Percentiles rank a stretch among this genome's conserved stretches.
These are phyloP conservation scores for Zygoascus hellenicus DNA, from an alignment of 1,139 yeast genomes.

Conservation along the genomic window DNA sequence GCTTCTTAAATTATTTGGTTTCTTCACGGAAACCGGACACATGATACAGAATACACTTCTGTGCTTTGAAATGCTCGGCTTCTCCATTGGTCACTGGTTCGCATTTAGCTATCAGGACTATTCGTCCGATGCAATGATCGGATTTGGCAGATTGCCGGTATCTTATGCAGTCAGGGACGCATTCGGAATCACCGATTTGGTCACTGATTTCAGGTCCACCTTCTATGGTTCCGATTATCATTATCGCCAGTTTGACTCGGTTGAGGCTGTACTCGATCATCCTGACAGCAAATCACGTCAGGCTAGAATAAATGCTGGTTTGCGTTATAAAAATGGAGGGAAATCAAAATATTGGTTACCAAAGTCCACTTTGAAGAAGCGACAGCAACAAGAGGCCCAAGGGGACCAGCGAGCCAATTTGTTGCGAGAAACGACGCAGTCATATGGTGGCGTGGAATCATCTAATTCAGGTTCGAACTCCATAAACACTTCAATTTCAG, in stretches of 20 bases:
- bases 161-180: constrained; percentile 68
- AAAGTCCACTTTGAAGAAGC: constrained; percentile 14
- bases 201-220: constrained; percentile 70
- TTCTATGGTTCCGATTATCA: constrained; percentile 74
- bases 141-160: constrained; percentile 58
- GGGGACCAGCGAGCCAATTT: background rate
- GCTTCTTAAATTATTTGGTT: constrained; percentile 50
- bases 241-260: constrained; percentile 77
- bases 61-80: constrained; percentile 78
- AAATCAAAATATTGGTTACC: constrained; percentile 82
- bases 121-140: constrained; percentile 53
- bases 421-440: background rate
- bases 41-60: constrained; percentile 73
- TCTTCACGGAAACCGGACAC: constrained; percentile 41
- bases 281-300: constrained; percentile 61
- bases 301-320: constrained; percentile 75
- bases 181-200: constrained; percentile 66
- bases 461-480: background rate
- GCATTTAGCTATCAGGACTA: constrained; percentile 80
- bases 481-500: background rate
- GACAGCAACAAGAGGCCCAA: background rate
- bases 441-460: background rate
- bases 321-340: constrained; percentile 76
- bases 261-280: constrained; percentile 63
- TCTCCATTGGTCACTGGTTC: constrained; percentile 81